Conservation (phyloP, 148 eudicot species). For the Simmondsia chinensis region DNA sequence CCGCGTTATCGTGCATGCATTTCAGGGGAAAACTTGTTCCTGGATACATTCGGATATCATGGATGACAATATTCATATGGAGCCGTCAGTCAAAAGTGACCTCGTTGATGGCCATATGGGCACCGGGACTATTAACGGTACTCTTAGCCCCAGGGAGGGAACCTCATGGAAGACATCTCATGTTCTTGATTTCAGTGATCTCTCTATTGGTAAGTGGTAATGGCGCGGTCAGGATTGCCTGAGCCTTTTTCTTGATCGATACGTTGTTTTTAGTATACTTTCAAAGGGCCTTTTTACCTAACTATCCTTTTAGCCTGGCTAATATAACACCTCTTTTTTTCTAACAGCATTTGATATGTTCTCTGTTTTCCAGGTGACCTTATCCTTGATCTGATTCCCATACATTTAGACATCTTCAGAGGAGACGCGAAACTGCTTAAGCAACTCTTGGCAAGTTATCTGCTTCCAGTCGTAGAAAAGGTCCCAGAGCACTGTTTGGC, state of each 20-base stretch:
- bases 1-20: not conserved
- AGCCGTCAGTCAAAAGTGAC: slow-evolving; percentile 22
- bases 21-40: slow-evolving; percentile 49
- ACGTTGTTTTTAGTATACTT: not conserved
- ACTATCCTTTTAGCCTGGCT: too few species aligned
- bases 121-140: slow-evolving; percentile 16
- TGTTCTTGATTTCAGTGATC: slow-evolving; percentile 82
- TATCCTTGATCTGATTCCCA: slow-evolving; percentile 72
- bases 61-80: slow-evolving; percentile 87
- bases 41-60: slow-evolving; percentile 95
- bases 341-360: slow-evolving; percentile 3
- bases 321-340: not conserved
- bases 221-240: too few species aligned
- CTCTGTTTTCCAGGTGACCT: slow-evolving; percentile 62
- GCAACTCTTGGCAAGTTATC: slow-evolving; percentile 54
- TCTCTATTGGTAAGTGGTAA: slow-evolving; percentile 64
- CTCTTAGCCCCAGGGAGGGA: slow-evolving; percentile 9
- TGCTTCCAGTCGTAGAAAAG: slow-evolving; percentile 47
- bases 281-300: too few species aligned
- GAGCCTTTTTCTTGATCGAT: slow-evolving; percentile 9
- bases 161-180: slow-evolving; percentile 53
- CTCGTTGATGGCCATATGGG: slow-evolving; percentile 16
- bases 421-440: slow-evolving; percentile 60
- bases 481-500: slow-evolving; percentile 12
- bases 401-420: slow-evolving; percentile 72